A percentile compares a stretch with the other conserved stretches of the same genome.
Conservation (phyloP, 371 early-diverging fungal species). For the Mucor plumbeus region DNA sequence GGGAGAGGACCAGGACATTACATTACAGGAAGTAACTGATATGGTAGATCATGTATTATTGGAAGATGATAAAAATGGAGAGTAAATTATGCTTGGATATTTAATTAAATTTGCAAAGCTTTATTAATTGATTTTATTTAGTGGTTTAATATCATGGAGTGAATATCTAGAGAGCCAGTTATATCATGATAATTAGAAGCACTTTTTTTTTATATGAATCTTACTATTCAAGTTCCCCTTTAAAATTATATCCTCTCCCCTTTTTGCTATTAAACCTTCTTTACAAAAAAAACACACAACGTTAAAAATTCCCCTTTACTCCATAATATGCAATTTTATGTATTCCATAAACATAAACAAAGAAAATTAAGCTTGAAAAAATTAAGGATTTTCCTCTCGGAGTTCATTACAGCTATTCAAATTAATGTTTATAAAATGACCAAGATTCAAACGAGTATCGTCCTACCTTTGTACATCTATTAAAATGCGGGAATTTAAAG, state of each 20-base stretch:
- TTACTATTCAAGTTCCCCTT: neutral
- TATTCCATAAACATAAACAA: neutral
- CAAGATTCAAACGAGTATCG: constrained; percentile 14
- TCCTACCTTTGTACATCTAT: constrained; percentile 4
- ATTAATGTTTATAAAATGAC: constrained; percentile 8
- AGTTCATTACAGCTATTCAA: neutral
- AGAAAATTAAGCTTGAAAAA: neutral
- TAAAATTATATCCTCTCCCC: neutral
- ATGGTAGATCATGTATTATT: constrained; percentile 18
- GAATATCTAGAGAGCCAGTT: constrained; percentile 74
- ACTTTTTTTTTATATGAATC: neutral
- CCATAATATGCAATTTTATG: neutral
- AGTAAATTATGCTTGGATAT: constrained; percentile 32
- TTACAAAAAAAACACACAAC: neutral
- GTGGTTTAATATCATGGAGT: constrained; percentile 76
- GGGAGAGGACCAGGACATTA: constrained; percentile 15
- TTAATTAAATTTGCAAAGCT: neutral
- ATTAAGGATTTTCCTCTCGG: neutral
- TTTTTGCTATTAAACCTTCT: neutral
- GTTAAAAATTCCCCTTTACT: neutral
- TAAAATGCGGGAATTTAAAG: neutral
- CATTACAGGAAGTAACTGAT: constrained; percentile 40
- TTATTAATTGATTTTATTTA: constrained; percentile 19
- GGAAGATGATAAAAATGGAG: constrained; percentile 69
- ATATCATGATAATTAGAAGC: constrained; percentile 51